Evolutionary conservation across 2,329 filamentous ascomycete genomes (phyloP), one percentile per base, ranked within the genome.

Genomic region (Pseudogymnoascus sp.): DNA sequence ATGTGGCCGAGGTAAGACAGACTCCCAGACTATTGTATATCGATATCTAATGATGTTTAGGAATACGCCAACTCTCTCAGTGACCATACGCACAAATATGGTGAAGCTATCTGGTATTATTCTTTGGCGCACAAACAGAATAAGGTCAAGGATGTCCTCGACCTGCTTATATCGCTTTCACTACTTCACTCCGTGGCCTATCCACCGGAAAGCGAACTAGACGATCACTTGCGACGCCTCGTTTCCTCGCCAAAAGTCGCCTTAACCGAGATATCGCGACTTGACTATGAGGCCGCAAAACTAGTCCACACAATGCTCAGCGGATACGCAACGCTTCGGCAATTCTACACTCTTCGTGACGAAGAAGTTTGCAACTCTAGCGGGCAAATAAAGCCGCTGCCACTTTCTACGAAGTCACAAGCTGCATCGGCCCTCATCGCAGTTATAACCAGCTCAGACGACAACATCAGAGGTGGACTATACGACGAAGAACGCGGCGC

Each of bases 321-420:
- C 73, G 93, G 93, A 21, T 97, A 97, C 71, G 93, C 92, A 21
- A 96, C 92, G 0, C 80, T 97, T 18, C 89, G 93, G 37, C 88
- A 87, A 68, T 97, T 93, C 77, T 97, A 96, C 75, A 88, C 92
- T 66, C 82, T 92, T n/a, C 85, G 93, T 59, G 93, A 97, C 71
- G 83, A 85, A 69, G 79, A 81, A n/a, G 66, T 80, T 4, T 66
- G 74, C 4, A 66, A 75, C 8, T 65, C 70, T 50, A 75, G 73
- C 28, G 69, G 74, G 62, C 77, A 75, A 59, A 75, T 78, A 5
- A 75, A 65, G 21, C 62, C 65, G 21, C 64, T 67, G 4, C 81
- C 86, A 0, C 76, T 86, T 21, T 79, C 83, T 11, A 79, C 87
- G 18, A 89, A 86, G 67, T 84, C 85, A 62, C 84, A 88, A 67